phyloP scores from a whole-genome alignment of 768 basidiomycete genomes.

The Fibroporia radiculosa region DNA sequence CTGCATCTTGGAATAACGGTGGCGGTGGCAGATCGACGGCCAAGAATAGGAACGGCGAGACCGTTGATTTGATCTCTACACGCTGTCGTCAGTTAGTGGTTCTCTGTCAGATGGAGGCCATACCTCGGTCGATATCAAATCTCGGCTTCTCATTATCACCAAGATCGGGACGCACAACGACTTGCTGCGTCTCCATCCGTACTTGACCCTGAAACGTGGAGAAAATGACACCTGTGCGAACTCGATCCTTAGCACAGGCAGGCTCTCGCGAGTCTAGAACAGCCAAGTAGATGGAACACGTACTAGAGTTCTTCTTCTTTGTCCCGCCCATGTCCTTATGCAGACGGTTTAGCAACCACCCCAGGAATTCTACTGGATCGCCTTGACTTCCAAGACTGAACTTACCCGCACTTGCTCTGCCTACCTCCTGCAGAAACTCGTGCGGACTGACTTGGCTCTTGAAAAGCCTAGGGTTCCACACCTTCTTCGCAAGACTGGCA shows the following conservation, averaged over 20 bases:
- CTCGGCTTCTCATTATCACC: constrained; percentile 74
- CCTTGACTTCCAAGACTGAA: constrained; percentile 93
- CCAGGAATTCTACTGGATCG: constrained; percentile 92
- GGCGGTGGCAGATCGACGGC: constrained; percentile 95
- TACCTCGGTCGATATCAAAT: constrained; percentile 93
- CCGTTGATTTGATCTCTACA: constrained; percentile 75
- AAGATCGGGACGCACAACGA: constrained; percentile 73
- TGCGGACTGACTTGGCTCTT: constrained; percentile 99
- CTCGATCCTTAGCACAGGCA: constrained; percentile 7
- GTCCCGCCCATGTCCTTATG: constrained; percentile 93
- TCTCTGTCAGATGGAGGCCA: neutral
- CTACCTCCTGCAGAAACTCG: constrained; percentile 96
- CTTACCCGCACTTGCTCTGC: constrained; percentile 79
- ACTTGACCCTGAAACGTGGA: constrained; percentile 92
- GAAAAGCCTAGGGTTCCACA: constrained; percentile 96
- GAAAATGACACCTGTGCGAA: constrained; percentile 84
- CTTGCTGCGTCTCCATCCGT: constrained; percentile 88
- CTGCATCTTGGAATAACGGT: constrained; percentile 92
- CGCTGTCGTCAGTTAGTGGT: constrained; percentile 8
- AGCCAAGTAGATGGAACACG: constrained; percentile 24
- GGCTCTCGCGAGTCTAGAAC: too few relatives aligned
- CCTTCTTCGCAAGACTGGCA: constrained; percentile 78
- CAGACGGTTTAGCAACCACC: constrained; percentile 90
- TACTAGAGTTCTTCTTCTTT: constrained; percentile 88
- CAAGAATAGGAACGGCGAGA: constrained; percentile 92